These are phyloP conservation scores for Chrysanthemum seticuspe DNA, from an alignment of 129 eudicot genomes.

Conservation along the genomic window DNA sequence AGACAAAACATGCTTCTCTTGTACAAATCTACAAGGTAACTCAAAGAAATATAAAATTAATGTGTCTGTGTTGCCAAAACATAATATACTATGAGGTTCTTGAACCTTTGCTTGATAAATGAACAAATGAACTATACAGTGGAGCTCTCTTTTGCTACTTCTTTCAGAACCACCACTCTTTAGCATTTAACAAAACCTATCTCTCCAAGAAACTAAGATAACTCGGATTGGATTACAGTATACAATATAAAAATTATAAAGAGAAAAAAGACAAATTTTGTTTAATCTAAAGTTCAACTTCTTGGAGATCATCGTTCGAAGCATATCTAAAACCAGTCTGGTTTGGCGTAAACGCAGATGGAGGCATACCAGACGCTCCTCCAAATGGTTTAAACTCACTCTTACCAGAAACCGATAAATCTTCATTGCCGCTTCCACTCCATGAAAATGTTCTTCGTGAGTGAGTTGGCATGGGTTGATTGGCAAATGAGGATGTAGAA, in stretches of 20 bases:
- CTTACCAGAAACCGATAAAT: conserved; percentile 36
- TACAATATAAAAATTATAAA: conserved; percentile 22
- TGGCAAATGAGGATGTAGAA: conserved; percentile 20
- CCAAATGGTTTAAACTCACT: conserved; percentile 49
- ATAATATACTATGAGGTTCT: conserved; percentile 13
- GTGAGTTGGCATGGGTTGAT: conserved; percentile 19
- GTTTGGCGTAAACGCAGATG: conserved; percentile 32
- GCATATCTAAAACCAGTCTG: conserved; percentile 35
- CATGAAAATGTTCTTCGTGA: conserved; percentile 84
- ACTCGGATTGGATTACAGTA: conserved; percentile 21
- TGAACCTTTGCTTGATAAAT: conserved; percentile 27
- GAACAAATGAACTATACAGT: conserved; percentile 50
- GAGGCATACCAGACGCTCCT: conserved; percentile 33
- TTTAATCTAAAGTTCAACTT: conserved; percentile 59
- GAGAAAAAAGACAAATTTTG: neutral
- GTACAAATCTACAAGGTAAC: neutral
- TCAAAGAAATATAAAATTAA: conserved; percentile 6
- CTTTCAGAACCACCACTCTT: conserved; percentile 28
- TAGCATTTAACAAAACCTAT: conserved; percentile 37
- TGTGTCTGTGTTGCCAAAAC: conserved; percentile 21
- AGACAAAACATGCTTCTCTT: too few species aligned
- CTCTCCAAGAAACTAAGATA: conserved; percentile 31
- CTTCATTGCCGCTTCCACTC: conserved; percentile 56
- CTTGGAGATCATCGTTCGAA: conserved; percentile 77
- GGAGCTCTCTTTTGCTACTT: conserved; percentile 25